Base-by-base conservation (phyloP, 176 grass and related monocot species). In the Rhynchospora pubera region DNA sequence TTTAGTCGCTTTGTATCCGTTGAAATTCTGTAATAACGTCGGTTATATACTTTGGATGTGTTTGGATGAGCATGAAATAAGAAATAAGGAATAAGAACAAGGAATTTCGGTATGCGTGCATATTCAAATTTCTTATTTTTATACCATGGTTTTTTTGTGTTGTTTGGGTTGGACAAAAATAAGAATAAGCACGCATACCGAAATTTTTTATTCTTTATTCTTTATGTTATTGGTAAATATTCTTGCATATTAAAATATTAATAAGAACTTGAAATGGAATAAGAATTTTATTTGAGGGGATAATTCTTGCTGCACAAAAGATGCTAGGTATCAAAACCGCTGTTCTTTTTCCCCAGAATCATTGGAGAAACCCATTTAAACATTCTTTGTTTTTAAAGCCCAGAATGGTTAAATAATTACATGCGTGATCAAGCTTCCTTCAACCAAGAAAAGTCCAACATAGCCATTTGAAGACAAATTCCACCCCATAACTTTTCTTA, bases 361-460 rank as follows among this genome's bases (percentile, higher is more conserved):
- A 39, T 39, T 13, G n/a, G 39, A 71, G 67, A 73, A 10, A 12
- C 45, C 44, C 2, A 12, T 28, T 75, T 53, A 53, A 55, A 76
- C 16, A 76, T 39, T 65, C 11, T 14, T 65, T 65, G 19, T 18
- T 22, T 75, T 0, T 21, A 21, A 24, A 13, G 6, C 3, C 42
- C 10, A 23, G 16, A 75, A 11, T 9, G 56, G 39, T 80, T 80
- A 62, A 80, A 80, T 62, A 80, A 80, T 62, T 46, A 19, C 77
- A 62, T 61, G 77, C 77, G 56, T 80, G 77, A 80, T 24, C 56
- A 44, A 62, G 18, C 42, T 62, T 82, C 61, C 79, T 82, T 82
- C 19, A 26, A 5, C 57, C 79, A 52, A 82, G 18, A 82, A 24
- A 82, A 52, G 60, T 82, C 79, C 58, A 66, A 9, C 44, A 28